phyloP scores from a whole-genome alignment of 169 alveolate genomes.

The Plasmodium chabaudi region DNA sequence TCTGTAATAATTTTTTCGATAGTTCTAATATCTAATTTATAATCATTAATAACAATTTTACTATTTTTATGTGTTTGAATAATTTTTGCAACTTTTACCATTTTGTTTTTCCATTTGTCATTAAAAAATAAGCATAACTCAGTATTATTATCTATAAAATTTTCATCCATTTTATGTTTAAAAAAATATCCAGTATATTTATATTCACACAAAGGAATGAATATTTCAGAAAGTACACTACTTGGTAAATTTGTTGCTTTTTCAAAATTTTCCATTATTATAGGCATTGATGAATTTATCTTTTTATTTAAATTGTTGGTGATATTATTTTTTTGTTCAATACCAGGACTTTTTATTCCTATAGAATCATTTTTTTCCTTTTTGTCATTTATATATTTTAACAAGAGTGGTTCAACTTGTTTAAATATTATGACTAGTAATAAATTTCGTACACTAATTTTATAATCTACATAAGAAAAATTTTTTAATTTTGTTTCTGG shows the following conservation, averaged over 20 bases:
- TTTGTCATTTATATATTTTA: constrained; percentile 28
- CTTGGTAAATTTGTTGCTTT: constrained; percentile 76
- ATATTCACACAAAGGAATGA: constrained; percentile 68
- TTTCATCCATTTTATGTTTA: constrained; percentile 72
- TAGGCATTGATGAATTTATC: constrained; percentile 52
- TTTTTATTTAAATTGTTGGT: constrained; percentile 13
- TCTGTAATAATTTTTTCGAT: constrained; percentile 68
- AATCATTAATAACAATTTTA: constrained; percentile 70
- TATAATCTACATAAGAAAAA: constrained; percentile 71
- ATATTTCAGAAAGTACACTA: constrained; percentile 41
- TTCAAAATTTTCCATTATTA: constrained; percentile 75
- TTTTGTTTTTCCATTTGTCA: constrained; percentile 75
- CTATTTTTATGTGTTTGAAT: constrained; percentile 71
- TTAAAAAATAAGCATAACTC: constrained; percentile 46
- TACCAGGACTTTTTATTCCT: neutral
- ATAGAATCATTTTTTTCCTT: constrained; percentile 4
- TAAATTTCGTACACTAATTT: constrained; percentile 67
- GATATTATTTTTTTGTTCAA: neutral
- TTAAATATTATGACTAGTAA: constrained; percentile 51
- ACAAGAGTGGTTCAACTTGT: constrained; percentile 62
- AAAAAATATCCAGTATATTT: constrained; percentile 75
- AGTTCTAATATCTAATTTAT: constrained; percentile 49
- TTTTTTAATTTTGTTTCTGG: constrained; percentile 5
- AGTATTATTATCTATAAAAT: constrained; percentile 21
- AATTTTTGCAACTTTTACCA: constrained; percentile 66